These are phyloP conservation scores for Huiozyma sinensis DNA, from an alignment of 805 yeast genomes.

Conservation along the genomic window DNA sequence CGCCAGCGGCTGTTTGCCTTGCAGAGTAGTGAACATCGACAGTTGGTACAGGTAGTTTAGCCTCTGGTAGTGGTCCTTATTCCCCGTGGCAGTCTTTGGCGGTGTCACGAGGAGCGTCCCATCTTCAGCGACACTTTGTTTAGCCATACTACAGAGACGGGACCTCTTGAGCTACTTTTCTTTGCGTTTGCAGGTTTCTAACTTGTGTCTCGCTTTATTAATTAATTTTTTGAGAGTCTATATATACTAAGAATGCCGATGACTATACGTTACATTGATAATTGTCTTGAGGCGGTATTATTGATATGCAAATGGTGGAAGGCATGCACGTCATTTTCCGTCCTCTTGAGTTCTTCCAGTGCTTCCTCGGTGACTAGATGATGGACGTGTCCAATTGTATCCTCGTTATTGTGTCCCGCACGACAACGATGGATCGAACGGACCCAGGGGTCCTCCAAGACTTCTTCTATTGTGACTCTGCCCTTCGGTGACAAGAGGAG, in stretches of 20 bases:
- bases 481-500: constrained; percentile 45
- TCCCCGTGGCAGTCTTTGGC: constrained; percentile 36
- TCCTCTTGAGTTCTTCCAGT: constrained; percentile 32
- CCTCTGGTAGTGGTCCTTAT: constrained; percentile 50
- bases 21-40: constrained; percentile 25
- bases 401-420: constrained; percentile 8
- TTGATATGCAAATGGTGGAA: not conserved
- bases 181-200: not conserved
- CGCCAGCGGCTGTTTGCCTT: constrained; percentile 31
- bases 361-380: constrained; percentile 63
- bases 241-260: no score
- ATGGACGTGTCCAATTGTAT: constrained; percentile 40
- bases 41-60: constrained; percentile 50
- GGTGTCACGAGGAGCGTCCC: constrained; percentile 13
- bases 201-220: not conserved
- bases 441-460: constrained; percentile 50
- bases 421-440: constrained; percentile 44
- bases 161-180: not conserved
- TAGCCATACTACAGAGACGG: no score
- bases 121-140: constrained; percentile 9
- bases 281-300: not conserved
- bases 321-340: not conserved
- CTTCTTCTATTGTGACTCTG: constrained; percentile 49
- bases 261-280: not conserved
- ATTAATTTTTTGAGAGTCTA: not conserved